Evolutionary conservation across 441 rosid genomes (phyloP).

Genomic region (Pelargonium australe): DNA sequence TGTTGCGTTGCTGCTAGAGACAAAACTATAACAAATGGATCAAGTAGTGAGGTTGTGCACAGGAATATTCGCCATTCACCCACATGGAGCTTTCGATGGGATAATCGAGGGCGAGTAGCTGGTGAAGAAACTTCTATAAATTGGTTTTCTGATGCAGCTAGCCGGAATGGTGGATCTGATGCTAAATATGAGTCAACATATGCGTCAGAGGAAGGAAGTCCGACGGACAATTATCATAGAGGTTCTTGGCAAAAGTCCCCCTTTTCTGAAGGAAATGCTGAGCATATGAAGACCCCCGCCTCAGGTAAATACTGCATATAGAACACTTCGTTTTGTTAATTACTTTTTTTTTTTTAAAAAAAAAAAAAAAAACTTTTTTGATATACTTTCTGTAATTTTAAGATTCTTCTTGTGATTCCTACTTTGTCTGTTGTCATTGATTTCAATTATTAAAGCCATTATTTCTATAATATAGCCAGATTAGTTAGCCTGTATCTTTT

Average conservation of each 20-base stretch:
- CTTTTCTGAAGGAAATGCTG: conserved; percentile 42
- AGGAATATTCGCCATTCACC: conserved; percentile 77
- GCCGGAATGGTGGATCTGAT: conserved; percentile 49
- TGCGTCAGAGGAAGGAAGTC: conserved; percentile 64
- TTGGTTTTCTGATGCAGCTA: conserved; percentile 64
- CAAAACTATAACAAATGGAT: conserved; percentile 57
- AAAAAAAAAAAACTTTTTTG: not conserved
- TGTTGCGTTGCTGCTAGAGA: conserved; percentile 95
- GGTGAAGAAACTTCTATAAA: conserved; percentile 82
- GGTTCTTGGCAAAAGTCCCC: conserved; percentile 64
- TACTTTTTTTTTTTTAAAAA: not conserved
- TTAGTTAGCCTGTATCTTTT: not conserved
- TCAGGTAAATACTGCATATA: conserved; percentile 38
- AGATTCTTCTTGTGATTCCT: not conserved
- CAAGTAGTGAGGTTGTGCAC: conserved; percentile 54
- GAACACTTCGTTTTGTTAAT: not conserved
- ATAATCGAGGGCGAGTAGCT: conserved; percentile 88
- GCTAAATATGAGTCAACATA: conserved; percentile 49
- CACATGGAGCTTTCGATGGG: conserved; percentile 93
- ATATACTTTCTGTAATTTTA: not conserved
- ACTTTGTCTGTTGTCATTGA: not conserved
- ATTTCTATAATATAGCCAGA: not conserved
- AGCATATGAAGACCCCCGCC: conserved; percentile 37
- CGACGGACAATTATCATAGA: conserved; percentile 22
- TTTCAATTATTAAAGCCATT: not conserved